phyloP scores from a whole-genome alignment of 176 grass and related monocot species.

The Stipa capillata region DNA sequence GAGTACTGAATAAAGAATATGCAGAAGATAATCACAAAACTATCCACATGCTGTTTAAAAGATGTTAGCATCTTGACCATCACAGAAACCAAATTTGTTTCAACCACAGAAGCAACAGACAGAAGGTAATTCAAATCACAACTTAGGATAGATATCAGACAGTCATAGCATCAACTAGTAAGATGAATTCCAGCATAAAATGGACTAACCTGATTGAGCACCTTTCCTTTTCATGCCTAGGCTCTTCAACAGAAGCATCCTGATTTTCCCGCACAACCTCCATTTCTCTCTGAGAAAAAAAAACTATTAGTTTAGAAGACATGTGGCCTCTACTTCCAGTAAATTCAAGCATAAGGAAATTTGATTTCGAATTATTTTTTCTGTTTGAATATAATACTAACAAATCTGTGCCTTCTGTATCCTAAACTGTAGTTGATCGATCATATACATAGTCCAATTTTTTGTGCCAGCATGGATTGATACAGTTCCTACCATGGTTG shows the following conservation, averaged over 20 bases:
- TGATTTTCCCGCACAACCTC: slow-evolving; percentile 41
- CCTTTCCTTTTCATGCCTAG: slow-evolving; percentile 25
- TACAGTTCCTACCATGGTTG: background rate
- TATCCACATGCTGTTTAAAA: background rate
- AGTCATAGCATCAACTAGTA: background rate
- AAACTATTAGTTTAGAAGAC: background rate
- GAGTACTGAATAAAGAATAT: background rate
- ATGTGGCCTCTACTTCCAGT: background rate
- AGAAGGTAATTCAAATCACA: background rate
- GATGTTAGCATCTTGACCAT: background rate
- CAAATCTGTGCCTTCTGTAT: background rate
- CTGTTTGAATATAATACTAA: background rate
- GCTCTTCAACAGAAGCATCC: slow-evolving; percentile 26
- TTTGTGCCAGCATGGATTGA: background rate
- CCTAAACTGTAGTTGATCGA: background rate
- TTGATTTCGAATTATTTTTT: background rate
- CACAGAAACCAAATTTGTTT: background rate
- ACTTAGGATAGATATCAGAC: background rate
- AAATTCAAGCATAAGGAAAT: background rate
- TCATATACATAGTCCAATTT: background rate
- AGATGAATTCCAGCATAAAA: background rate
- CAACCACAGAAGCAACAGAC: background rate
- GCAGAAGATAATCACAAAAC: background rate
- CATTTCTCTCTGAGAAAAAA: slow-evolving; percentile 57
- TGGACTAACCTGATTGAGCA: slow-evolving; percentile 44